phyloP scores from a whole-genome alignment of 352 stramenopile species.

The Globisporangium nagaii region DNA sequence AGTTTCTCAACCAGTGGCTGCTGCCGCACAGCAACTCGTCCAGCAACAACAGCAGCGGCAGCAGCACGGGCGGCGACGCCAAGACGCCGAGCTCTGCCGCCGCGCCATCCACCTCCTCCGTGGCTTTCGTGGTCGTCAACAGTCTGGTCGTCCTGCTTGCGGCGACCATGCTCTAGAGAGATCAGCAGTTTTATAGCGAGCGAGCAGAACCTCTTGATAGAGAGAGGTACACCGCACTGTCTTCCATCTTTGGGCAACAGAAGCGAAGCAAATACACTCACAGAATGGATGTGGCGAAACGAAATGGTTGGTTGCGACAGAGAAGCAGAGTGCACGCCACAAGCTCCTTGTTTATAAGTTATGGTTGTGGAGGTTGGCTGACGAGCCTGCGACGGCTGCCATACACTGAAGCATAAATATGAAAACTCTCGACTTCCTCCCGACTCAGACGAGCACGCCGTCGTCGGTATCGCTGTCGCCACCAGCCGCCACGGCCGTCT shows the following conservation, averaged over 20 bases:
- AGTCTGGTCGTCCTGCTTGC: constrained; percentile 10
- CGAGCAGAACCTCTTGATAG: too few species aligned
- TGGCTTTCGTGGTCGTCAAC: not conserved
- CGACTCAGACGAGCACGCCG: constrained; percentile 10
- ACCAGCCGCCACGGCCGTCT: not conserved
- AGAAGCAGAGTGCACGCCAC: too few species aligned
- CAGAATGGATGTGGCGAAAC: too few species aligned
- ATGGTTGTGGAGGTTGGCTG: too few species aligned
- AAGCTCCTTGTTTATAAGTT: too few species aligned
- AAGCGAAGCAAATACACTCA: too few species aligned
- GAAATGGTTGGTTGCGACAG: too few species aligned
- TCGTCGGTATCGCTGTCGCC: constrained; percentile 3
- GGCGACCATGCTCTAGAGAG: constrained; percentile 4
- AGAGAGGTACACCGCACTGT: too few species aligned
- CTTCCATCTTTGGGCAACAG: too few species aligned
- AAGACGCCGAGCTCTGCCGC: not conserved
- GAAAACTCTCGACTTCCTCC: not conserved
- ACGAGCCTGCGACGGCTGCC: too few species aligned
- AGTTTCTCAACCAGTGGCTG: constrained; percentile 21
- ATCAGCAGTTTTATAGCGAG: not conserved
- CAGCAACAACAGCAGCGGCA: not conserved
- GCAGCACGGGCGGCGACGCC: not conserved
- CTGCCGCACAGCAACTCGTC: constrained; percentile 10
- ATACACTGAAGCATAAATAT: too few species aligned
- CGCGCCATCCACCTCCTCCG: not conserved